phyloP scores from a whole-genome alignment of 23 red algal species.

The Gracilaria gracilis region DNA sequence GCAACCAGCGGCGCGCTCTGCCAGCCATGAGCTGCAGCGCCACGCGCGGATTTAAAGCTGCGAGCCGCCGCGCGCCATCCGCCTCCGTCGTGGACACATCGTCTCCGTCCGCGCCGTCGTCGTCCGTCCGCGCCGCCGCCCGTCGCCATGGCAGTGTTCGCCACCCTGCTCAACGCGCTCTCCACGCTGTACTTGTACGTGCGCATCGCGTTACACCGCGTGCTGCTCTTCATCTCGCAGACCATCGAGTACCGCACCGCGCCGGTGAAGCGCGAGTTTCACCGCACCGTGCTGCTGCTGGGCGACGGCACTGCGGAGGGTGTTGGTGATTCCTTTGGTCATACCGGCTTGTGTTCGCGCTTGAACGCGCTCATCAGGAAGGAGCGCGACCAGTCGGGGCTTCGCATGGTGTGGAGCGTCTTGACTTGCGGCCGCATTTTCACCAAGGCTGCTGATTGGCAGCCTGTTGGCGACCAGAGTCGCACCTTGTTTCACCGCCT shows the following conservation, averaged over 20 bases:
- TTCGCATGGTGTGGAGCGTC: conserved; percentile 39
- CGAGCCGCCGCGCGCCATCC: no score
- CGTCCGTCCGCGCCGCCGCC: neutral
- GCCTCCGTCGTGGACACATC: neutral
- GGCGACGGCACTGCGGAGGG: conserved; percentile 53
- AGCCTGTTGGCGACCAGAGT: neutral
- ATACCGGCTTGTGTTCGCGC: conserved; percentile 24
- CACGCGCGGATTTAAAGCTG: no score
- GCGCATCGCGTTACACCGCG: conserved; percentile 18
- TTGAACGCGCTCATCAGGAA: conserved; percentile 5
- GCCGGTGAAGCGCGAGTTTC: neutral
- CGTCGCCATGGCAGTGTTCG: neutral
- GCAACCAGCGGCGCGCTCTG: no score
- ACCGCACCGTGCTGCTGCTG: conserved; percentile 41
- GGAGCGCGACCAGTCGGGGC: neutral
- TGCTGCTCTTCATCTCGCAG: conserved; percentile 52
- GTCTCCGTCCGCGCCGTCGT: neutral
- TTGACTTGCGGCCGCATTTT: conserved; percentile 26
- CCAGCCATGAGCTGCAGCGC: no score
- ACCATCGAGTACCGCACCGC: conserved; percentile 60
- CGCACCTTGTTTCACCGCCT: conserved; percentile 8
- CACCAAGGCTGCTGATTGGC: conserved; percentile 39
- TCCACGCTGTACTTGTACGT: conserved; percentile 29
- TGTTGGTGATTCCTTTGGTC: conserved; percentile 29
- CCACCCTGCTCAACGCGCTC: neutral